Evolutionary conservation across 331 rosid genomes (phyloP), one percentile per base, ranked within the genome.

Genomic region (Acacia concinna): DNA sequence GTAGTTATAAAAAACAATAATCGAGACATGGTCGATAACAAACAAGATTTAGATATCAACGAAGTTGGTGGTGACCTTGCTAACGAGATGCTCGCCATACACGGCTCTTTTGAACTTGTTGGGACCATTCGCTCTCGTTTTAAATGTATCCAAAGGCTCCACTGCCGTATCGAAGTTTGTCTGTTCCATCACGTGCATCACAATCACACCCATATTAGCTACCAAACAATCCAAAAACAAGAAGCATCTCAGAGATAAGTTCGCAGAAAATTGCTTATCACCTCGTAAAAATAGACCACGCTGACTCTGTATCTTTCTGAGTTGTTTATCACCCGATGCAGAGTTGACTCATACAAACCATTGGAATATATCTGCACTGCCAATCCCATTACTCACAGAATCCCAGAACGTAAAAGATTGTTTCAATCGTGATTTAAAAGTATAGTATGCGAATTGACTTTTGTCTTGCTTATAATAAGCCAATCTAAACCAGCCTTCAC

Each of bases 201-300:
- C 34, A 31, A 79, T 27, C 52, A 85, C 1, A 37, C 12, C 8
- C 25, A 13, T 20, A 54, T 68, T 47, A 79, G 43, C 20, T 30
- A 18, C 38, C 18, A 63, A 68, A 41, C 21, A 79, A 54, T 56
- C 60, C 40, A 18, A 54, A 54, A 60, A 28, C 23, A 66, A 6
- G 7, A 66, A 41, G 30, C 46, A 70, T 35, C 44, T 54, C 31
- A 37, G 25, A 15, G 9, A n/a, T 17, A 15, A 37, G 59, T 3
- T 59, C 18, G 23, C 6, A 41, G 43, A 70, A 38, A 57, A 28
- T 21, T 43, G 70, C 28, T 62, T 35, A 83, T 68, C 49, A 88
- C 98, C 97, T 95, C 99, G 40, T 89, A 91, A 81, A 95, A 93
- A 83, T 81, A 95, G 74, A 86, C 96, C 35, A 91, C 92, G 40